Conservation (phyloP, 2,329 filamentous ascomycete species). For the Cytospora schulzeri region DNA sequence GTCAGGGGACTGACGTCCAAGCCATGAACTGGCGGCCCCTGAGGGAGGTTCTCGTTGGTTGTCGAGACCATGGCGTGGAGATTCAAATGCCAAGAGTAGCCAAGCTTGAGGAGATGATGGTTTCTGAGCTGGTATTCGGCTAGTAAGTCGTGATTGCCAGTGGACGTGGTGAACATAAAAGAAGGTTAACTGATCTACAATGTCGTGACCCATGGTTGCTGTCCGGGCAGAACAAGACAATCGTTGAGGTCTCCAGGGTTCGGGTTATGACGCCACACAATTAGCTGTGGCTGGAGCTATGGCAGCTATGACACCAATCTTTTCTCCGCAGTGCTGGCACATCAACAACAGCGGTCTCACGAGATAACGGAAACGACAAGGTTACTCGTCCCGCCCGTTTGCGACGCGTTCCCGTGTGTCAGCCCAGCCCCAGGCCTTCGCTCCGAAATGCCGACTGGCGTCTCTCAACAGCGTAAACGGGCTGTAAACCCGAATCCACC, state of each 20-base stretch:
- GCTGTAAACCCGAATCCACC: not conserved
- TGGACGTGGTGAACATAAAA: too few relatives aligned
- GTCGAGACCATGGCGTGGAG: not conserved
- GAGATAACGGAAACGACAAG: conserved; percentile 4
- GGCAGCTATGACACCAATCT: not conserved
- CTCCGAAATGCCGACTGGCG: not conserved
- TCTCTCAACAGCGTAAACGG: not conserved
- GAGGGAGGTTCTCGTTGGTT: not conserved
- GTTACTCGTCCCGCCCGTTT: not conserved
- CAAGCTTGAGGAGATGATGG: not conserved
- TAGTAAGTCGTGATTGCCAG: too few relatives aligned
- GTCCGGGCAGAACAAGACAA: too few relatives aligned
- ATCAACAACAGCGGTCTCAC: not conserved
- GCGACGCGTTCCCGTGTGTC: not conserved
- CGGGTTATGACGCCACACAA: not conserved
- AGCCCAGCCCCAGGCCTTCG: not conserved
- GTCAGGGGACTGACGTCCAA: conserved; percentile 28
- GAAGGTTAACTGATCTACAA: too few relatives aligned
- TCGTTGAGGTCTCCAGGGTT: too few relatives aligned
- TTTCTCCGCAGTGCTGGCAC: not conserved
- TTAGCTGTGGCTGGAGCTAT: not conserved
- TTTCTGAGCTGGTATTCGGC: too few relatives aligned
- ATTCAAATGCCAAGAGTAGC: too few relatives aligned
- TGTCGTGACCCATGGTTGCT: too few relatives aligned
- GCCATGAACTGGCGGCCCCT: conserved; percentile 26